Base-by-base conservation (phyloP, 1,284 basidiomycete genomes). In the Paramarasmius palmivorus region DNA sequence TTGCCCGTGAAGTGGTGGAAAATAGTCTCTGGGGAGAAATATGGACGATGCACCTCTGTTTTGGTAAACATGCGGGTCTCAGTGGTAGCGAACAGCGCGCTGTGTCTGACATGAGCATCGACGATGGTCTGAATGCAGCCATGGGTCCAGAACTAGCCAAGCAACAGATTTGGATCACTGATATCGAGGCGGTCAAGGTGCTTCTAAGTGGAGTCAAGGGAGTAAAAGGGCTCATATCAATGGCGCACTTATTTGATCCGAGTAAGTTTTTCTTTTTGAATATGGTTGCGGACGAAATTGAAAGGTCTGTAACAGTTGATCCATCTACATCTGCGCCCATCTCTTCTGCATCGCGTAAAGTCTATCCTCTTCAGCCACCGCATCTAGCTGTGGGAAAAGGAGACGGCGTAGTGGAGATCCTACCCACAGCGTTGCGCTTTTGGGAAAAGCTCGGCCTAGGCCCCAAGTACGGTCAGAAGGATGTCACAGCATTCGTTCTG, bases 391-490 rank as follows among this genome's bases (percentile, higher is more conserved):
- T 88, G 22, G 82, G 78, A 2, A 90, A 89, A 63, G 78, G 79
- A 2, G 81, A 83, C 44, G 73, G 76, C 3, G 66, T 91, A 20
- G 72, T 92, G 10, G 82, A 90, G 38, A 65, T 90, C 10, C 67
- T 82, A 15, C 83, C 89, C 3, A 66, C 86, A 1, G 84, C 89
- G 0, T 63, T 93, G 17, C 76, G 83, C 2, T 93, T 92, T 65
- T 93, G 92, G 91, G 83, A 88, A 57, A 92, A 90, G 63, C 76
- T 93, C 26, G 89, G 88, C 0, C 66, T 94, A 48, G 76, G 77
- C 25, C 92, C 92, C 0, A 75, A 82, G 35, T 76, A 78, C 38
- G 91, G 91, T 2, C 71, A 70, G 49, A 93, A 93, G 68, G 74
- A 92, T 58, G 75, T 88, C 1, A 76, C 74, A 0, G 81, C 81